A percentile compares a stretch with the other conserved stretches of the same genome.
Evolutionary conservation across 257 asterid genomes (phyloP).

Genomic region (Solanum arcanum): DNA sequence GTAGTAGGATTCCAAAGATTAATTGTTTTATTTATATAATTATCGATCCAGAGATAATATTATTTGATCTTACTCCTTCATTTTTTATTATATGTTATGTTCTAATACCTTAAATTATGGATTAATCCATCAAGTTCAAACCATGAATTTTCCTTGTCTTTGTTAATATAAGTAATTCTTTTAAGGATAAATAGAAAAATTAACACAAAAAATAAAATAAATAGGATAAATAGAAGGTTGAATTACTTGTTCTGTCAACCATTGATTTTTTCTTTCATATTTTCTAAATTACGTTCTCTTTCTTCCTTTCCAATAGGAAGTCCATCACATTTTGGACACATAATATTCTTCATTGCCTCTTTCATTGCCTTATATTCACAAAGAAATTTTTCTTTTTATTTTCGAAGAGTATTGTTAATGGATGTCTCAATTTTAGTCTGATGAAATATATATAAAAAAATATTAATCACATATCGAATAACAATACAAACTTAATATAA

Average conservation of each 20-base stretch:
- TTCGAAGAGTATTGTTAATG: conserved; percentile 32
- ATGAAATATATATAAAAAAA: neutral
- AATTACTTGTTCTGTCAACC: conserved; percentile 38
- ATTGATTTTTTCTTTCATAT: conserved; percentile 37
- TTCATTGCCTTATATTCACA: conserved; percentile 46
- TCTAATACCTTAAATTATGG: no score
- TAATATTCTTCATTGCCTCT: conserved; percentile 27
- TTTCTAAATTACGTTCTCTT: conserved; percentile 17
- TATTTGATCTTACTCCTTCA: neutral
- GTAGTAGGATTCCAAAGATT: neutral
- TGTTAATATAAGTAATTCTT: neutral
- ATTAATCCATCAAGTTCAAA: neutral
- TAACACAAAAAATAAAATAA: neutral
- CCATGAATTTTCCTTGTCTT: neutral
- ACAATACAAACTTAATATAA: neutral
- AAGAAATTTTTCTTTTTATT: conserved; percentile 31
- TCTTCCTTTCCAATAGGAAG: conserved; percentile 24
- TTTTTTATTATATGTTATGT: neutral
- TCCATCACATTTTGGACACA: conserved; percentile 34
- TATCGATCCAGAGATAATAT: neutral
- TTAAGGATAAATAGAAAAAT: neutral
- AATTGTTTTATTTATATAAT: neutral
- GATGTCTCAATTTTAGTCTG: conserved; percentile 45
- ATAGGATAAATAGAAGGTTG: neutral
- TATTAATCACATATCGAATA: neutral